A percentile compares a stretch with the other conserved stretches of the same genome.
These are phyloP conservation scores for Flaveria brownii DNA, from an alignment of 129 eudicot species.

Conservation along the genomic window DNA sequence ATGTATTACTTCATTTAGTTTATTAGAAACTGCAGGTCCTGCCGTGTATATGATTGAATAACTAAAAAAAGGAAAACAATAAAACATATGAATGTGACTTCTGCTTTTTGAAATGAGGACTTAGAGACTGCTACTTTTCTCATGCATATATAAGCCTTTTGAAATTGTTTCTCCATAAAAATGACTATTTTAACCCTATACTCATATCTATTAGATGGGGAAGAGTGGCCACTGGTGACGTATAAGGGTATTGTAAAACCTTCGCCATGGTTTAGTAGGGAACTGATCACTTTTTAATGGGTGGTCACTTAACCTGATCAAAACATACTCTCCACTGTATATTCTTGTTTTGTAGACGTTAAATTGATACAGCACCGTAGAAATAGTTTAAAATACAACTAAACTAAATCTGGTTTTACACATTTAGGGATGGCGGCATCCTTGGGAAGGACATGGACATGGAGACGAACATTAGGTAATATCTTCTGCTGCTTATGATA, in stretches of 20 bases:
- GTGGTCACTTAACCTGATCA: not conserved
- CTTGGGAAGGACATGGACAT: slow-evolving; percentile 79
- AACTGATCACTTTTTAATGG: not conserved
- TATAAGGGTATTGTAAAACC: not conserved
- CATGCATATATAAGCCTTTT: not conserved
- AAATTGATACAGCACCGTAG: not conserved
- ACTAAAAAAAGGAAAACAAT: not conserved
- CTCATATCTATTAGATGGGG: too few relatives aligned
- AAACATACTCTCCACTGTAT: not conserved
- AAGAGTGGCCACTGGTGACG: not conserved
- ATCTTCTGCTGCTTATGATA: slow-evolving; percentile 3
- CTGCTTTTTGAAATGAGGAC: not conserved
- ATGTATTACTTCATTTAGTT: not conserved
- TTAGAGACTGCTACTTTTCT: not conserved
- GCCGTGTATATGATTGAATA: not conserved
- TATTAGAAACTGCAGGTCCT: not conserved
- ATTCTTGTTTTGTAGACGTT: not conserved
- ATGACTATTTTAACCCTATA: not conserved
- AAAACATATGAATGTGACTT: not conserved
- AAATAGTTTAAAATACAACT: not conserved
- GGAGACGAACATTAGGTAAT: slow-evolving; percentile 58
- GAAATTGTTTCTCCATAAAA: not conserved
- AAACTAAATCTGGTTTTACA: not conserved
- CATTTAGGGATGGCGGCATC: slow-evolving; percentile 78
- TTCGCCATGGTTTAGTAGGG: not conserved